Conservation (phyloP, 1,139 yeast genomes). For the Lodderomyces margitis region DNA sequence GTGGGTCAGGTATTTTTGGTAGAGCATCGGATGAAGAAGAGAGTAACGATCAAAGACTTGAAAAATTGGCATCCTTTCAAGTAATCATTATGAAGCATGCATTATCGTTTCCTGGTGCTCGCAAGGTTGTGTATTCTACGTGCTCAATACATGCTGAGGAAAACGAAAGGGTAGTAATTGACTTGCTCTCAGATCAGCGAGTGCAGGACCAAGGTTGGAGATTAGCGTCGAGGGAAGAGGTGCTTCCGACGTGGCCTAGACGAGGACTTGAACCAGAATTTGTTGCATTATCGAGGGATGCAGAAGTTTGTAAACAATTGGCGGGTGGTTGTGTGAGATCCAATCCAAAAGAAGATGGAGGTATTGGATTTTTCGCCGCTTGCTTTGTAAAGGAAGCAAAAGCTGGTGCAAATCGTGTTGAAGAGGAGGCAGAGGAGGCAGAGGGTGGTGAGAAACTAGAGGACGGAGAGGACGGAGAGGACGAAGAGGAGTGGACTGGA, state of each 20-base stretch:
- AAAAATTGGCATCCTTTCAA: constrained; percentile 81
- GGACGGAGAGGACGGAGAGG: constrained; percentile 17
- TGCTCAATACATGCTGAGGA: constrained; percentile 94
- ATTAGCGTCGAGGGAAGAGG: constrained; percentile 59
- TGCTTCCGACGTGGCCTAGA: constrained; percentile 80
- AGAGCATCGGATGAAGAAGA: constrained; percentile 56
- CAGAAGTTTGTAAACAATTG: constrained; percentile 42
- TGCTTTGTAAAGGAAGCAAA: constrained; percentile 47
- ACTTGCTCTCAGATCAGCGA: constrained; percentile 62
- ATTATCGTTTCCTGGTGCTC: constrained; percentile 71
- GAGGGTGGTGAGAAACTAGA: constrained; percentile 13
- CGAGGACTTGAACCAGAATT: constrained; percentile 78
- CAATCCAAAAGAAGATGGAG: constrained; percentile 85
- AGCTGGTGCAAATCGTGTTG: neutral
- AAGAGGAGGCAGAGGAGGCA: constrained; percentile 16
- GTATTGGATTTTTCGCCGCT: constrained; percentile 96
- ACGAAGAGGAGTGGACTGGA: constrained; percentile 20
- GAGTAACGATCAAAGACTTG: constrained; percentile 57
- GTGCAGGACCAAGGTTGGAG: constrained; percentile 71
- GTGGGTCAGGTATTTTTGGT: constrained; percentile 97
- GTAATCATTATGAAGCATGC: constrained; percentile 87
- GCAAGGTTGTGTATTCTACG: constrained; percentile 86
- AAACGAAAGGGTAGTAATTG: constrained; percentile 86
- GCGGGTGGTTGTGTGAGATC: constrained; percentile 90
- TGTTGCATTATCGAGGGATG: constrained; percentile 44